phyloP scores from a whole-genome alignment of 2,329 filamentous ascomycete species.

The Sporothrix variecibatus region DNA sequence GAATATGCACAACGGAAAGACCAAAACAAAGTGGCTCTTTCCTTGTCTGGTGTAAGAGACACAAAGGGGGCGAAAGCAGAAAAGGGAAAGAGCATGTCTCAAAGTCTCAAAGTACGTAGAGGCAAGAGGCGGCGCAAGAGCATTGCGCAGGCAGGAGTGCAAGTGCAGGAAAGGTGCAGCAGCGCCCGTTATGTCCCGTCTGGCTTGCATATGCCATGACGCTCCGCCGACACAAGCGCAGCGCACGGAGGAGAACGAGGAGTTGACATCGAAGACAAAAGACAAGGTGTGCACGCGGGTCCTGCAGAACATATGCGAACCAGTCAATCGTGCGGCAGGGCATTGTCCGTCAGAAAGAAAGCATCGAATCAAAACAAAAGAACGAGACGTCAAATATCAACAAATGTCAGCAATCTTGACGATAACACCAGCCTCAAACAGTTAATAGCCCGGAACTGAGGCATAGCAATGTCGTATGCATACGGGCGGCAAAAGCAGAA shows the following conservation, averaged over 20 bases:
- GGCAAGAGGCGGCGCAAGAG: background rate
- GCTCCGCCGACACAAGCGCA: background rate
- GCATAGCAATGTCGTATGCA: background rate
- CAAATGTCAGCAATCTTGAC: background rate
- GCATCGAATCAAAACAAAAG: background rate
- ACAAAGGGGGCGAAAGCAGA: background rate
- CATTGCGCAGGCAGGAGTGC: background rate
- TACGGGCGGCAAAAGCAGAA: background rate
- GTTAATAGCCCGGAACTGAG: background rate
- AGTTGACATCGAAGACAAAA: background rate
- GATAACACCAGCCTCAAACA: background rate
- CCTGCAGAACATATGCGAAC: background rate
- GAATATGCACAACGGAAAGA: background rate
- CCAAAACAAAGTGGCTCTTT: background rate
- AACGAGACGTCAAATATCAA: background rate
- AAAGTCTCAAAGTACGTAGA: slow-evolving; percentile 12
- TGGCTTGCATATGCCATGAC: background rate
- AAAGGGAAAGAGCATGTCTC: slow-evolving; percentile 6
- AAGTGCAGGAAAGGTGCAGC: background rate
- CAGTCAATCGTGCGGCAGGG: background rate
- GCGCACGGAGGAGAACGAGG: background rate
- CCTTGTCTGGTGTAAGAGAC: background rate
- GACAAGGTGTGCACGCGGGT: background rate
- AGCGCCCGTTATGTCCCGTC: background rate
- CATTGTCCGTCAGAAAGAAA: background rate